Evolutionary conservation across 129 eudicot genomes (phyloP).

Genomic region (Logfia minima): DNA sequence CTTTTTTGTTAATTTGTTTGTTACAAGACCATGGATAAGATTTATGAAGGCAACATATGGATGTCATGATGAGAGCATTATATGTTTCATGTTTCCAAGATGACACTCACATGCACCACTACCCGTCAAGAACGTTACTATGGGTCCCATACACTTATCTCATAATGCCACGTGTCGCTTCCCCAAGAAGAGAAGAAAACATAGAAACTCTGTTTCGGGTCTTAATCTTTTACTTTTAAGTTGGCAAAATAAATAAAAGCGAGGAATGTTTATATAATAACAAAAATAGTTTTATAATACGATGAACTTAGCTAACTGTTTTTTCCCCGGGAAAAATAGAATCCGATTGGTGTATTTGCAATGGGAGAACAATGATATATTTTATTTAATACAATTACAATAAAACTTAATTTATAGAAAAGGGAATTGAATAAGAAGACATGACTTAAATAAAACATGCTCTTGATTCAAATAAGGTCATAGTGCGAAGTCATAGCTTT

Average conservation of each 20-base stretch:
- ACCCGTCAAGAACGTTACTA: constrained; percentile 23
- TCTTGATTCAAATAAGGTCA: neutral
- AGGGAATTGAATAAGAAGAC: too few species aligned
- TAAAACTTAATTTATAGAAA: too few species aligned
- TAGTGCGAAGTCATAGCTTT: neutral
- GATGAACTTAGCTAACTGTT: too few species aligned
- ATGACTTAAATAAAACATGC: too few species aligned
- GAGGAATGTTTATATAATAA: neutral
- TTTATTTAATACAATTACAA: too few species aligned
- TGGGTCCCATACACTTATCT: constrained; percentile 32
- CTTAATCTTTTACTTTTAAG: constrained; percentile 7
- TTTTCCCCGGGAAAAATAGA: too few species aligned
- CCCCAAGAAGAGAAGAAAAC: constrained; percentile 9
- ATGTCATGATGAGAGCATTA: constrained; percentile 19
- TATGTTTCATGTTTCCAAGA: constrained; percentile 37
- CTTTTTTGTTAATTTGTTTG: neutral
- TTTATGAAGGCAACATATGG: constrained; percentile 22
- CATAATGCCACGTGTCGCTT: constrained; percentile 33
- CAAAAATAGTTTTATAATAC: too few species aligned
- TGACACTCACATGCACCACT: constrained; percentile 46
- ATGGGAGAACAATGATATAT: too few species aligned
- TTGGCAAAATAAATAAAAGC: constrained; percentile 14
- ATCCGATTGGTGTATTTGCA: too few species aligned
- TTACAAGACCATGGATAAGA: constrained; percentile 18
- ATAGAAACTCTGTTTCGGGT: constrained; percentile 24